Base-by-base conservation (phyloP, 2,329 filamentous ascomycete genomes). In the Aspergillus jensenii region DNA sequence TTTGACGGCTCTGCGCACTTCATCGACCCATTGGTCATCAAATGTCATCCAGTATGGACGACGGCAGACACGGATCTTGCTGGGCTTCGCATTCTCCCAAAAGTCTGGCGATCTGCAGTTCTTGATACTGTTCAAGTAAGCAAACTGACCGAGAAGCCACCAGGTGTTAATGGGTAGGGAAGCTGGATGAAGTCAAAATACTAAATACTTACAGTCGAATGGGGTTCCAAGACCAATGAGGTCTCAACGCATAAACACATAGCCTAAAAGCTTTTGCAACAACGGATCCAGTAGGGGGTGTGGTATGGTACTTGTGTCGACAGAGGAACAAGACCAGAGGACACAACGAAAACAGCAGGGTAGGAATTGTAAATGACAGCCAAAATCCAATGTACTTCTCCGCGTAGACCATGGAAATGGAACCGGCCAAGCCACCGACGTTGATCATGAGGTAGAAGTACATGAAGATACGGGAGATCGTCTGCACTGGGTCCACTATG, bases 21-120 rank as follows among this genome's bases (percentile, higher is more conserved):
- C 88, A 69, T 91, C 89, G 44, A 93, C 89, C 89, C 89, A 93
- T 52, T 84, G 83, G 65, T 93, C 90, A 63, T 93, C 89, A 65
- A 91, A 91, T 0, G 87, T 89, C 87, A 92, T 91, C 66, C 66
- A 68, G 3, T 54, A 25, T 8, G 66, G 66, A 44, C 51, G 62
- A 21, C 59, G 63, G 12, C 27, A 31, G 4, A 31, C 27, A 31
- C 61, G 51, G 11, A 66, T 21, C 7, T 54, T 64, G 47, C 64
- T 67, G 3, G 66, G 66, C 35, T 68, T 67, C 9, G 60, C 65
- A 4, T 58, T 55, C 9, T 63, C 60, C 66, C 66, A 67, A 46
- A 68, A 67, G 12, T 62, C 60, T 19, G 47, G 47, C 1, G 56
- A 46, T n/a, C 53, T 40, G 53, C 65, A 65, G 50, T 65, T 66